A percentile compares a stretch with the other conserved stretches of the same genome.
phyloP scores from a whole-genome alignment of 2,329 filamentous ascomycete genomes.

The Seiridium unicorne region DNA sequence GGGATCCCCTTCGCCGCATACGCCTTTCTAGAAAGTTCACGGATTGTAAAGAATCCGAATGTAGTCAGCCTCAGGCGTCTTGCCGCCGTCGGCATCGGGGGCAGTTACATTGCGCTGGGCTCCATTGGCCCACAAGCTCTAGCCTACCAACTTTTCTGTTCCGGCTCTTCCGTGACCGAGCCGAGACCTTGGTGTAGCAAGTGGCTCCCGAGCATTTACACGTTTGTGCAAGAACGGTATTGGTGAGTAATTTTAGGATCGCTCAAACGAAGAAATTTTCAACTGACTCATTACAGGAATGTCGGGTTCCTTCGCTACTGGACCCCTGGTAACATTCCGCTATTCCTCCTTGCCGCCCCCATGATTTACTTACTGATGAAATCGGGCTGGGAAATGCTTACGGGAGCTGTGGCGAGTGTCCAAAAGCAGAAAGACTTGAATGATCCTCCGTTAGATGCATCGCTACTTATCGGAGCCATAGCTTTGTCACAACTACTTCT shows the following conservation, averaged over 20 bases:
- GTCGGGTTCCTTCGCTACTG: constrained; percentile 88
- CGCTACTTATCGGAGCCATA: constrained; percentile 49
- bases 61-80: constrained; percentile 49
- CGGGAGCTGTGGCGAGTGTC: not conserved
- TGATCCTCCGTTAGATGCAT: constrained; percentile 6
- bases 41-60: constrained; percentile 33
- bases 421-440: not conserved
- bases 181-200: constrained; percentile 72
- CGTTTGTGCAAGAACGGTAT: constrained; percentile 84
- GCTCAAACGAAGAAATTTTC: constrained; percentile 10
- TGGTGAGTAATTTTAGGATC: constrained; percentile 61
- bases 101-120: constrained; percentile 65
- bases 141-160: constrained; percentile 74
- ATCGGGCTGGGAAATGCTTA: constrained; percentile 51
- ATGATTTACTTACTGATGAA: constrained; percentile 66
- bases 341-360: constrained; percentile 82
- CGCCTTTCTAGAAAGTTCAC: constrained; percentile 38
- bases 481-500: constrained; percentile 73
- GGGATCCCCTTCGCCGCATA: constrained; percentile 74
- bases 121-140: constrained; percentile 70
- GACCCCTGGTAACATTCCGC: constrained; percentile 79
- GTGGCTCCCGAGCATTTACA: constrained; percentile 81
- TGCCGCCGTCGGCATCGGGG: constrained; percentile 61
- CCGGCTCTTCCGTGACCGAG: constrained; percentile 24
- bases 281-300: constrained; percentile 57